Base-by-base conservation (phyloP, 1,284 basidiomycete genomes). In the Cutaneotrichosporon dermatis region DNA sequence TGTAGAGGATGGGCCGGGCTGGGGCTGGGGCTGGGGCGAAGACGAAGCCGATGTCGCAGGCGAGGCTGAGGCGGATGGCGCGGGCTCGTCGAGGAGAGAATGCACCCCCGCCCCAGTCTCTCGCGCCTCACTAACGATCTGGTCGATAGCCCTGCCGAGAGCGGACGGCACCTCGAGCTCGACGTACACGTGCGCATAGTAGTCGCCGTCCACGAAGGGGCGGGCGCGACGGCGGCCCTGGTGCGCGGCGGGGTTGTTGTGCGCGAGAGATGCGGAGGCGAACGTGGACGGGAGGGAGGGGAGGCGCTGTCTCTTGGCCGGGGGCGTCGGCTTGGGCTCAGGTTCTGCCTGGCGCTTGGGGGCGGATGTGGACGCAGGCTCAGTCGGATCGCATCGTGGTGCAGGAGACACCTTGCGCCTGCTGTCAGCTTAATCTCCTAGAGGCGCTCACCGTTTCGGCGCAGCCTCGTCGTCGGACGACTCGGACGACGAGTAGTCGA, bases 161-260 rank as follows among this genome's bases (percentile, higher is more conserved):
- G 40, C 16, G 4, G 57, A 25, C 1, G 69, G 54, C 25, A 69
- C 57, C 4, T 60, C 58, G 75, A 75, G 50, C 10, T 67, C 64
- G 8, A 76, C 46, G 52, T 73, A 79, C 41, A 79, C 63, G 58
- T 79, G 77, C 36, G 74, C 68, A 54, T 73, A 73, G 61, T 74
- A 75, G 49, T 79, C 77, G 10, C 77, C 77, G 33, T 74, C 67
- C 0, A 76, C 74, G 63, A 68, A 79, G 3, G 72, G 72, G n/a
- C 76, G 64, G 3, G 74, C 63, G 40, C 77, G 70, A 9, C 50
- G 65, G 13, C 75, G 64, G 8, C 77, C 77, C 62, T 74, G 72
- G 66, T 79, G 77, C 34, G 61, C 50, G 0, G 66, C 46, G 4
- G 74, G 75, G 54, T 76, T 69, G 57, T 79, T 74, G 39, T 8